Percentiles rank a stretch among this genome's conserved stretches.
phyloP scores from a whole-genome alignment of 192 early-diverging fungal genomes.

The Linnemannia schmuckeri region DNA sequence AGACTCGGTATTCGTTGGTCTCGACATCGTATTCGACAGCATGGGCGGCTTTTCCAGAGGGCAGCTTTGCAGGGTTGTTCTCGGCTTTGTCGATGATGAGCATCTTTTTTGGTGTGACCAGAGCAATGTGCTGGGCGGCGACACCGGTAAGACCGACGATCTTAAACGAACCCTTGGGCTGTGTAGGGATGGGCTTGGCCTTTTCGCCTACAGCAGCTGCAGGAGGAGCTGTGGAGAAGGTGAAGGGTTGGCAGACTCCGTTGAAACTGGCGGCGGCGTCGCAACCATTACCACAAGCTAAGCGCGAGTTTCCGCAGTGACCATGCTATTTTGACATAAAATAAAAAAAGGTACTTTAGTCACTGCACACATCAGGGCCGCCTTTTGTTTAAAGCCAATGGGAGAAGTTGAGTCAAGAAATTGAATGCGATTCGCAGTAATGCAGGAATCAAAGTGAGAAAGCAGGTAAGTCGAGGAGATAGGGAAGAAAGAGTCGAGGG shows the following conservation, averaged over 20 bases:
- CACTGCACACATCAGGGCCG: neutral
- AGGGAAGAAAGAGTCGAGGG: neutral
- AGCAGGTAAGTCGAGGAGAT: neutral
- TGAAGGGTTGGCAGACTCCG: constrained; percentile 29
- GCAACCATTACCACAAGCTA: constrained; percentile 38
- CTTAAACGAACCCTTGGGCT: constrained; percentile 50
- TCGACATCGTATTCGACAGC: constrained; percentile 63
- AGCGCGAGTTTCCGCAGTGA: constrained; percentile 46
- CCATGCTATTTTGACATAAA: constrained; percentile 28
- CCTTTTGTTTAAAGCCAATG: neutral
- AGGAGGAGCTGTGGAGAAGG: neutral
- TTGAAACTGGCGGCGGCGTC: constrained; percentile 34
- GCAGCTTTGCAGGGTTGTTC: constrained; percentile 62
- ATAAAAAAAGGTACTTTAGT: neutral
- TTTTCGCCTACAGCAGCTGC: neutral
- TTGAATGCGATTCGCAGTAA: neutral
- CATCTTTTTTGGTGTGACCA: constrained; percentile 61
- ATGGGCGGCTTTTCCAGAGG: constrained; percentile 58
- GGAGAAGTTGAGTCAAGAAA: neutral
- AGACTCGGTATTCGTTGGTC: constrained; percentile 56
- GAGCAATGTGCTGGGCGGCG: constrained; percentile 64
- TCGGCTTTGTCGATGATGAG: constrained; percentile 69
- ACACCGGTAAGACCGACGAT: constrained; percentile 61
- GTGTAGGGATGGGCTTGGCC: constrained; percentile 12
- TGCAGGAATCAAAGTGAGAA: neutral